phyloP scores from a whole-genome alignment of 169 alveolate genomes.

The Neospora caninum region DNA sequence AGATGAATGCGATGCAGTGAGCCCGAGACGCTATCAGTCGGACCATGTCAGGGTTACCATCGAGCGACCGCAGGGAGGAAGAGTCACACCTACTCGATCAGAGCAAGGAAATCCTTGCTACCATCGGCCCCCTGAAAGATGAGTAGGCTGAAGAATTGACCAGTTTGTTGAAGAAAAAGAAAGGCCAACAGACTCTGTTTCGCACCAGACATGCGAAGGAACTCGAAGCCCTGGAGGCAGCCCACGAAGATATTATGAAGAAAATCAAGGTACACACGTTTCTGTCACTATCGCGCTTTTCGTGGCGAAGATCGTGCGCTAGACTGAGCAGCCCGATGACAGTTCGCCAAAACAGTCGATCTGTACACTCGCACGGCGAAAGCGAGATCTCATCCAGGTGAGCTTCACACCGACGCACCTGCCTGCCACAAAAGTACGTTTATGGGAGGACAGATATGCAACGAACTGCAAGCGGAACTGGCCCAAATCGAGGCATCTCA shows the following conservation, averaged over 20 bases:
- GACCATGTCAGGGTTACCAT: too few relatives aligned
- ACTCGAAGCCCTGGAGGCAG: not conserved
- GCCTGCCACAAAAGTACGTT: not conserved
- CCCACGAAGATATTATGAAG: not conserved
- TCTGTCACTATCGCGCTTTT: too few relatives aligned
- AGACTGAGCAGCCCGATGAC: too few relatives aligned
- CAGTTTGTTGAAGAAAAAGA: not conserved
- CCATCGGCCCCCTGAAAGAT: not conserved
- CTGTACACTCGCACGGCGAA: not conserved
- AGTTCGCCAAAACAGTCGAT: too few relatives aligned
- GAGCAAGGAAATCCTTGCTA: too few relatives aligned
- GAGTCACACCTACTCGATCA: not conserved
- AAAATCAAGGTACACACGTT: not conserved
- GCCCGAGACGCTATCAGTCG: too few relatives aligned
- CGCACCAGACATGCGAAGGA: not conserved
- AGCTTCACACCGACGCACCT: not conserved
- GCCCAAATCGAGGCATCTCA: not conserved
- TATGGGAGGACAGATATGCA: not conserved
- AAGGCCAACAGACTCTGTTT: not conserved
- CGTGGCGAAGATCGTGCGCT: too few relatives aligned
- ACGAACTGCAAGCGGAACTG: not conserved
- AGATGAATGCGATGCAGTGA: too few relatives aligned
- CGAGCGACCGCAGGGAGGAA: not conserved
- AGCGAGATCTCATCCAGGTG: not conserved
- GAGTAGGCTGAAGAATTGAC: not conserved